A percentile compares a stretch with the other conserved stretches of the same genome.
These are phyloP conservation scores for Ophiorrhiza pumila DNA, from an alignment of 257 asterid genomes.

Conservation along the genomic window DNA sequence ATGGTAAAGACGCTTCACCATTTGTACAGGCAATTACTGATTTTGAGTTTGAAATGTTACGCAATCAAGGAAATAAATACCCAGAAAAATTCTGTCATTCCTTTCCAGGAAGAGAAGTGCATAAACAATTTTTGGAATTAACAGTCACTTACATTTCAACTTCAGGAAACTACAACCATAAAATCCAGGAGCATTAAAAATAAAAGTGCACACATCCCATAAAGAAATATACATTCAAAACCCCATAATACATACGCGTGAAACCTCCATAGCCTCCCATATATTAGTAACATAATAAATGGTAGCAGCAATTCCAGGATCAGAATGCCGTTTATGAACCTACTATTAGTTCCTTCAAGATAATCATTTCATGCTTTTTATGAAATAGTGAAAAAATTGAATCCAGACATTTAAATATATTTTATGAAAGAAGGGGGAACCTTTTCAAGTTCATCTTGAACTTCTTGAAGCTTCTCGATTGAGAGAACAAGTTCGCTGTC, in stretches of 20 bases:
- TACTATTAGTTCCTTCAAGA: background rate
- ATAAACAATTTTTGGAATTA: background rate
- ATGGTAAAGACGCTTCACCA: background rate
- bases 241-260: background rate
- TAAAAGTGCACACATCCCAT: background rate
- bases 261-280: background rate
- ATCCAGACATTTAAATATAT: background rate
- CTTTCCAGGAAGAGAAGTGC: background rate
- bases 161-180: background rate
- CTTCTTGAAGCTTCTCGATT: constrained; percentile 43
- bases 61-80: background rate
- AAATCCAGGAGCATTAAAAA: background rate
- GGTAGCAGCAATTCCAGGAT: background rate
- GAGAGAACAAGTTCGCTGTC: constrained; percentile 25
- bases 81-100: background rate
- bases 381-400: background rate
- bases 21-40: background rate
- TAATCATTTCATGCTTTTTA: background rate
- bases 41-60: background rate
- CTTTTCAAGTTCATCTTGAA: constrained; percentile 50
- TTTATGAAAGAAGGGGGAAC: constrained; percentile 19
- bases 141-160: background rate
- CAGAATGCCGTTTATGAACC: background rate
- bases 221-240: background rate
- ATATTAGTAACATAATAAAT: background rate